Base-by-base conservation (phyloP, 2,329 filamentous ascomycete genomes). In the Penicillium sp. region DNA sequence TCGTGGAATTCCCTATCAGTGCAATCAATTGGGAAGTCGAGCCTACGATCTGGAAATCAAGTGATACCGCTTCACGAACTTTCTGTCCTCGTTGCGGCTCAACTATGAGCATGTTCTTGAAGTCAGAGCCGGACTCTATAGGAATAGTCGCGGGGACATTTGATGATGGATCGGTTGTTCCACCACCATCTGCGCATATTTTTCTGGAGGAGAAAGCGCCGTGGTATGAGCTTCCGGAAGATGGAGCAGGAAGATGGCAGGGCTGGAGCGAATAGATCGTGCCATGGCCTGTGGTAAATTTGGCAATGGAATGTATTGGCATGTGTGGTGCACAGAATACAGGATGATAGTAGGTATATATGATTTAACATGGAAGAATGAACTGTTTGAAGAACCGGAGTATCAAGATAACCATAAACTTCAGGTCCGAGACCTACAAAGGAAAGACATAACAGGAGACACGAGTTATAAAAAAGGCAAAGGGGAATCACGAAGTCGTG, bases 31-130 rank as follows among this genome's bases (percentile, higher is more conserved):
- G 68, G 69, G 27, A 44, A 14, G 60, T 73, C 51, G 70, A 69
- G 16, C 63, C 70, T 6, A 74, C 68, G 31, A 66, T 63, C 7
- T 67, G 75, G 37, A 66, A 59, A 22, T 73, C 79, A 13, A 79
- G 75, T 24, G 67, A 75, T 1, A 59, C 69, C n/a, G 80, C 78
- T 19, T 73, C 74, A 11, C 72, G 79, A 31, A 74, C 70, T 1
- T 78, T 78, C 58, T 83, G 79, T 69, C 71, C 73, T 21, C 68
- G 65, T 13, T 82, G 80, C 57, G 80, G 80, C 19, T 76, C 75
- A 29, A 79, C 75, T 16, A 69, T 83, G 35, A 75, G 69, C 7
- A 81, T 82, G 74, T 60, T 57, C 27, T 78, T 78, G 53, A 58
- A 71, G 21, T 70, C 65, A 16, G 63, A 71, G 11, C 63, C 68